Evolutionary conservation across 768 basidiomycete genomes (phyloP), one percentile per base, ranked within the genome.

Genomic region (Pleurotus tuber-regium): DNA sequence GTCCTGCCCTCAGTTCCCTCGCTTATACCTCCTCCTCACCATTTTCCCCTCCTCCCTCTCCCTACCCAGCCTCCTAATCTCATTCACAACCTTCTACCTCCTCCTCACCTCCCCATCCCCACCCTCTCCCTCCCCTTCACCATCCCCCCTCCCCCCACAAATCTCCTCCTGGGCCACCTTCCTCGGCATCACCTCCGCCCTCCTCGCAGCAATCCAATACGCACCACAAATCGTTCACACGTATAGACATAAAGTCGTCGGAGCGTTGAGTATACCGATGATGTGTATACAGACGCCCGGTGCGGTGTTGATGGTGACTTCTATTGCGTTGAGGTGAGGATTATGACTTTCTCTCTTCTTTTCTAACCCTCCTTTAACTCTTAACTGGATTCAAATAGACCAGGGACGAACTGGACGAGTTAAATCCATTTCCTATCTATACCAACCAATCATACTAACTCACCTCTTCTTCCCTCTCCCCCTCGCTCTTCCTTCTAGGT

Each of bases 281-380:
- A 98, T 99, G 96, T 70, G 82, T 42, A 90, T 99, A 12, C 96
- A 98, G 68, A 92, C 83, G 10, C 94, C 94, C 2, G 95, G 94
- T 3, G 87, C 89, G 1, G 71, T 90, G 2, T 63, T 91, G n/a
- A 95, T 98, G 86, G 87, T 91, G 4, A 55, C 86, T 3, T 89
- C 85, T 56, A 89, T 93, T 51, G 89, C 86, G 5, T 68, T 90
- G 21, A 72, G 83, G 80, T 85, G 51, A n/a, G n/a, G n/a, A n/a
- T n/a, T n/a, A n/a, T n/a, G 14, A 74, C 59, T 19, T 54, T 28
- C 28, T 39, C 36, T n/a, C 31, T 44, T 16, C 24, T 49, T 41
- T 23, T 29, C 30, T 9, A 30, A 41, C 50, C 31, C 26, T 12
- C 38, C 39, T 30, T 43, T 56, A 16, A 50, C n/a, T n/a, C n/a